A percentile compares a stretch with the other conserved stretches of the same genome.
These are phyloP conservation scores for Nitzschia sp. DNA, from an alignment of 108 stramenopile species.

Conservation along the genomic window DNA sequence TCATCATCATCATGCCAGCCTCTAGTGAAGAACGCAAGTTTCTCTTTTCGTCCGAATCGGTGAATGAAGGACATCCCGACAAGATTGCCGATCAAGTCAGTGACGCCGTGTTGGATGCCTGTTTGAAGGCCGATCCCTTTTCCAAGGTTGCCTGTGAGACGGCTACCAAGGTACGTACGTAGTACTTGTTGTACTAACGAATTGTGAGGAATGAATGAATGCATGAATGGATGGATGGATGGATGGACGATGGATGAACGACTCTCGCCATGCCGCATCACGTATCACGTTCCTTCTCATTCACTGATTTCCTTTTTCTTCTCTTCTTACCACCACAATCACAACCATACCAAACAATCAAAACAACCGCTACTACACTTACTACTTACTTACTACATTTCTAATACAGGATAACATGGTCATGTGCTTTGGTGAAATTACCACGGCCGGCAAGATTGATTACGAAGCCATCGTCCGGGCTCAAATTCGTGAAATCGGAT, in stretches of 20 bases:
- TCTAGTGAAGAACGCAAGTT: conserved; percentile 80
- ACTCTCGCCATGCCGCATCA: too few species aligned
- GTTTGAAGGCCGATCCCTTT: conserved; percentile 91
- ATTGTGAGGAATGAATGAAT: too few species aligned
- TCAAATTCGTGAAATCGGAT: conserved; percentile 95
- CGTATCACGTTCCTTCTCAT: too few species aligned
- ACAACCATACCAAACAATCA: too few species aligned
- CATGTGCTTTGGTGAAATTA: conserved; percentile 99
- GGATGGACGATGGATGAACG: too few species aligned
- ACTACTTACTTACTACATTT: too few species aligned
- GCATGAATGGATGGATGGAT: too few species aligned
- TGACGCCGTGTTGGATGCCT: conserved; percentile 97
- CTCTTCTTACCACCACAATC: too few species aligned
- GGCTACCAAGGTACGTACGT: too few species aligned
- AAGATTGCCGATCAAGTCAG: conserved; percentile 96
- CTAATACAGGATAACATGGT: conserved; percentile 99
- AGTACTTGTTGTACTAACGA: too few species aligned
- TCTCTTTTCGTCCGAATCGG: conserved; percentile 92
- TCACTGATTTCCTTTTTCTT: too few species aligned
- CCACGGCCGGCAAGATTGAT: conserved; percentile 94
- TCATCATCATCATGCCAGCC: not conserved
- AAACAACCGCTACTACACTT: too few species aligned
- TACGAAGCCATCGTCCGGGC: conserved; percentile 97
- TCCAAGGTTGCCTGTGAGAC: conserved; percentile 98
- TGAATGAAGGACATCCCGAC: conserved; percentile 98